Base-by-base conservation (phyloP, 2,329 filamentous ascomycete species). In the Graphium sp. region DNA sequence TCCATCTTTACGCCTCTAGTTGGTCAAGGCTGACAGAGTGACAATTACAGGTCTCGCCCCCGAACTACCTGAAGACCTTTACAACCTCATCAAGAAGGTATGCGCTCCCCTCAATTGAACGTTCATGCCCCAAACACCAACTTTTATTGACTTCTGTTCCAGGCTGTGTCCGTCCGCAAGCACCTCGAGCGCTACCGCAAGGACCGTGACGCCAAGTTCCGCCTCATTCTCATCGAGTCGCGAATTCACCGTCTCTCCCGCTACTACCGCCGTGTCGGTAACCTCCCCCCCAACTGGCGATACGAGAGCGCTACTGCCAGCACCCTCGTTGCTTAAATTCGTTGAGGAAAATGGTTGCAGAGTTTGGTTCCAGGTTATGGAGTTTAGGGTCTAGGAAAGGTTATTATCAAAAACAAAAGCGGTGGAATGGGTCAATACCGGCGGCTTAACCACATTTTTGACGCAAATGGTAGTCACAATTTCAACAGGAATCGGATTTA, bases 81-180 rank as follows among this genome's bases (percentile, higher is more conserved):
- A 95, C 79, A 92, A 93, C 81, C 72, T 95, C 60, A 95, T 95
- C 82, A 94, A 94, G 81, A 98, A 98, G 84, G 87, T 91, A 56
- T 36, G 49, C 31, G 26, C 19, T 22, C 15, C 8, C 18, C 12
- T 12, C 7, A 7, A 11, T 25, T 15, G 12, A 4, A 11, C 6
- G 19, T 9, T 18, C 17, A 18, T 9, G 18, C 18, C 22, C 27
- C 29, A 26, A 26, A 19, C 10, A 52, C 50, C n/a, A n/a, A n/a
- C n/a, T n/a, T n/a, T 41, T 31, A 22, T 37, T 46, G 41, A 41
- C 28, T 21, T 22, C 20, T 20, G 19, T 37, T n/a, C n/a, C n/a
- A 89, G 84, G 85, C 85, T 49, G 85, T 94, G 49, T 79, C 85
- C 56, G 89, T 98, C 68, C 87, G 89, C 69, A 98, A 98, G 82